A percentile compares a stretch with the other conserved stretches of the same genome.
Conservation (phyloP, 2,329 filamentous ascomycete species). For the Aaosphaeria arxii region DNA sequence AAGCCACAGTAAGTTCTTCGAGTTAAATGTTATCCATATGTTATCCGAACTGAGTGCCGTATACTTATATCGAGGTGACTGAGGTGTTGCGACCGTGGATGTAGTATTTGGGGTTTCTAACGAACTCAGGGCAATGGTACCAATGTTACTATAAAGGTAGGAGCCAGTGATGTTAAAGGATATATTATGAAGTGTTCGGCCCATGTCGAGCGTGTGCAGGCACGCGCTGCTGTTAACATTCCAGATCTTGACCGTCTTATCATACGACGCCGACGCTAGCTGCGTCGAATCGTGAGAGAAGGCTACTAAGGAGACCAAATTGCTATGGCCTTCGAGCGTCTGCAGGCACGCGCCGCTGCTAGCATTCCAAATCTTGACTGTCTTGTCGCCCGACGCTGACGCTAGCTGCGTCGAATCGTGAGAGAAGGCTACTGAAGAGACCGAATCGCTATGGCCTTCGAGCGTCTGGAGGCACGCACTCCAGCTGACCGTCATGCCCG, state of each 20-base stretch:
- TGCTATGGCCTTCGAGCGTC: slow-evolving; percentile 14
- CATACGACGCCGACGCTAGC: slow-evolving; percentile 14
- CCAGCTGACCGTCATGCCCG: slow-evolving; percentile 5
- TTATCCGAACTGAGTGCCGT: slow-evolving; percentile 7
- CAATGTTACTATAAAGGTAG: slow-evolving; percentile 16
- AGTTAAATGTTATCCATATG: slow-evolving; percentile 14
- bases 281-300: slow-evolving; percentile 16
- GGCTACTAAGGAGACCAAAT: slow-evolving; percentile 10
- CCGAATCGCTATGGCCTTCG: not conserved
- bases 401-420: slow-evolving; percentile 1
- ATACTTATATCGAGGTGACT: slow-evolving; percentile 8
- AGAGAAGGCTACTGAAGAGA: not conserved
- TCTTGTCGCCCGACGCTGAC: slow-evolving; percentile 1
- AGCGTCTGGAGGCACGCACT: slow-evolving; percentile 3
- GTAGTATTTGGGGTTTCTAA: not conserved
- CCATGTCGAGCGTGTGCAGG: slow-evolving; percentile 10
- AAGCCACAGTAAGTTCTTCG: slow-evolving; percentile 15
- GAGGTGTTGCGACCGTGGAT: slow-evolving; percentile 2
- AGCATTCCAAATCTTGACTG: not conserved
- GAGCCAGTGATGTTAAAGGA: slow-evolving; percentile 15
- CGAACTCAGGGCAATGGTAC: slow-evolving; percentile 8
- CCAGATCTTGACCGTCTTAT: slow-evolving; percentile 16
- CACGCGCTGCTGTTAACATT: slow-evolving; percentile 11
- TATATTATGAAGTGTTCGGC: slow-evolving; percentile 7
- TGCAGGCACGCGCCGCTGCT: slow-evolving; percentile 1